Base-by-base conservation (phyloP, 2,329 filamentous ascomycete genomes). In the Aspergillus proliferans region DNA sequence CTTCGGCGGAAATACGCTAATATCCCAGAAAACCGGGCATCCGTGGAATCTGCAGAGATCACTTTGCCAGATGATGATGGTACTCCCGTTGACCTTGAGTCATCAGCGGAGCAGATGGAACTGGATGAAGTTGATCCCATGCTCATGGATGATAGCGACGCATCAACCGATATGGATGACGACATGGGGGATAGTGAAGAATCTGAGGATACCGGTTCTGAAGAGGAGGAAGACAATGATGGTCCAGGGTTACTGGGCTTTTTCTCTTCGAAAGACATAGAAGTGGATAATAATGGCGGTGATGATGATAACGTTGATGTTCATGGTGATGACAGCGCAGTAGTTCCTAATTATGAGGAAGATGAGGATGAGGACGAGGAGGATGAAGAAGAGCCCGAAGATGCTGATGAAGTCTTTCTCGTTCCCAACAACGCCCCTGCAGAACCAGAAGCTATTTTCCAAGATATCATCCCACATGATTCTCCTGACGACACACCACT, bases 121-220 rank as follows among this genome's bases (percentile, higher is more conserved):
- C 51, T 74, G 12, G 71, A 75, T 34, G 70, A 75, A 47, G 67
- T 75, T 30, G 71, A 75, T 54, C 67, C 73, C 12, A 55, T 70
- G 43, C 58, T 76, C 39, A 63, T 74, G 51, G 73, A 76, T 51
- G 71, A 71, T 36, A 74, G 70, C 49, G 72, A 75, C 44, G 68
- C 66, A 39, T 74, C 71, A 33, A 74, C 72, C 1, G 74, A 77
- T 53, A 73, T 72, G 68, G 72, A 75, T 41, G 69, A 71, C 49
- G 74, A 76, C 51, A 74, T 74, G 61, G 71, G 71, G 41, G 74
- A 78, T 26, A 71, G 65, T 48, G 68, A 67, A 6, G 71, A 70
- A 8, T 82, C 83, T 18, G 79, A 65, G 43, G 71, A 80, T 4
- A 80, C 81, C 36, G 71, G 70, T 19, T 68, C 62, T 21, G 64